phyloP scores from a whole-genome alignment of 164 flowering plant genomes.

The Kingdonia uniflora region DNA sequence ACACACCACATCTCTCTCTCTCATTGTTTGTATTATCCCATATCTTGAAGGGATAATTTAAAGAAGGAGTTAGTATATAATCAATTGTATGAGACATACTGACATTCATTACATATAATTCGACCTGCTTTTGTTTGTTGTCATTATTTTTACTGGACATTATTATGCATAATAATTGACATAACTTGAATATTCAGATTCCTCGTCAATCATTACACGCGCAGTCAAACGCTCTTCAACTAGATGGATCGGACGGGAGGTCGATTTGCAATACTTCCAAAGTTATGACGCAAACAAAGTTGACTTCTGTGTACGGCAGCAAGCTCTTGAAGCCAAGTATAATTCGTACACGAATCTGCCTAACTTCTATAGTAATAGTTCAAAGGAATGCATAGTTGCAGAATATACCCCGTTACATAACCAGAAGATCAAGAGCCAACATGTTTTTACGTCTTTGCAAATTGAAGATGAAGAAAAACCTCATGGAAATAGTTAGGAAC shows the following conservation, averaged over 20 bases:
- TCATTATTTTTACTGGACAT: not conserved
- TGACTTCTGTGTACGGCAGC: conserved; percentile 49
- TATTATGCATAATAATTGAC: not conserved
- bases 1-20: too few relatives aligned
- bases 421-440: conserved; percentile 18
- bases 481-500: conserved; percentile 22
- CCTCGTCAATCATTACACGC: conserved; percentile 1
- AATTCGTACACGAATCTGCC: conserved; percentile 15
- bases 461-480: conserved; percentile 44
- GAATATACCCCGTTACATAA: conserved; percentile 24
- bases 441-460: conserved; percentile 16
- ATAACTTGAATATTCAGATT: conserved; percentile 16
- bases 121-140: not conserved
- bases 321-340: conserved; percentile 20
- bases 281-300: conserved; percentile 39
- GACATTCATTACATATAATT: not conserved
- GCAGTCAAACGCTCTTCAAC: conserved; percentile 5
- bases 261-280: conserved; percentile 30
- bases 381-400: conserved; percentile 36
- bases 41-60: too few relatives aligned
- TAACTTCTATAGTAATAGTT: conserved; percentile 20
- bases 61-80: too few relatives aligned
- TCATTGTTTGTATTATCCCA: too few relatives aligned
- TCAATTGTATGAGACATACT: too few relatives aligned
- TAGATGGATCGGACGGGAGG: conserved; percentile 27